Conservation (phyloP, 352 stramenopile genomes). For the Lagenidium giganteum region DNA sequence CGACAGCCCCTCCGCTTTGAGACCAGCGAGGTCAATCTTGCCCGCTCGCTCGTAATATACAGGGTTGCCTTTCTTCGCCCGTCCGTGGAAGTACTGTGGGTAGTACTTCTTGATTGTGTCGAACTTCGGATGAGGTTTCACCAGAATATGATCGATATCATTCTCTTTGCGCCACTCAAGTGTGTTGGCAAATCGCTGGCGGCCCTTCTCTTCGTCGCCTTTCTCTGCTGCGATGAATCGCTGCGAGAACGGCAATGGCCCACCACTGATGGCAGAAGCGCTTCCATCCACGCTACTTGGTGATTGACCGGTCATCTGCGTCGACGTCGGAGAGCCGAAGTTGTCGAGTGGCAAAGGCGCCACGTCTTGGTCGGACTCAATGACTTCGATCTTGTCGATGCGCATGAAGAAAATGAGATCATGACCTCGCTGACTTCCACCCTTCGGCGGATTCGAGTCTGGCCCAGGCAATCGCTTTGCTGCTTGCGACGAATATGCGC, state of each 20-base stretch:
- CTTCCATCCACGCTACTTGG: constrained; percentile 8
- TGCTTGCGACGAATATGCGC: constrained; percentile 29
- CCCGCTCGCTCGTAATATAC: constrained; percentile 78
- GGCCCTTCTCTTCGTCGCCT: constrained; percentile 62
- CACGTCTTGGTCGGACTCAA: constrained; percentile 48
- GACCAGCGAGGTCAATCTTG: constrained; percentile 72
- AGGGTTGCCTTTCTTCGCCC: constrained; percentile 50
- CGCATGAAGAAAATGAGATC: constrained; percentile 33
- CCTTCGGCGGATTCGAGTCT: neutral
- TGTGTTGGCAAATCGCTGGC: constrained; percentile 55
- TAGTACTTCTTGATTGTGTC: constrained; percentile 86
- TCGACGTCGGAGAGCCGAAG: constrained; percentile 1
- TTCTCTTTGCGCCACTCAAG: constrained; percentile 78
- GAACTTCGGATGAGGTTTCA: constrained; percentile 72
- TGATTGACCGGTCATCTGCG: constrained; percentile 12
- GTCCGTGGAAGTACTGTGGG: constrained; percentile 82
- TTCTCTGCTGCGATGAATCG: constrained; percentile 76
- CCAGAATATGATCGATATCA: constrained; percentile 75
- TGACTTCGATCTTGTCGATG: constrained; percentile 46
- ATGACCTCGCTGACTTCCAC: constrained; percentile 4
- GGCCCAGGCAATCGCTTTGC: neutral
- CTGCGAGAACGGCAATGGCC: constrained; percentile 58
- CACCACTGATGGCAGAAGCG: constrained; percentile 27
- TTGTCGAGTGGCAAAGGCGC: constrained; percentile 9
- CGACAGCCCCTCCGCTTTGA: constrained; percentile 79